Evolutionary conservation across 768 basidiomycete species (phyloP).

Genomic region (Scleroderma citrinum): DNA sequence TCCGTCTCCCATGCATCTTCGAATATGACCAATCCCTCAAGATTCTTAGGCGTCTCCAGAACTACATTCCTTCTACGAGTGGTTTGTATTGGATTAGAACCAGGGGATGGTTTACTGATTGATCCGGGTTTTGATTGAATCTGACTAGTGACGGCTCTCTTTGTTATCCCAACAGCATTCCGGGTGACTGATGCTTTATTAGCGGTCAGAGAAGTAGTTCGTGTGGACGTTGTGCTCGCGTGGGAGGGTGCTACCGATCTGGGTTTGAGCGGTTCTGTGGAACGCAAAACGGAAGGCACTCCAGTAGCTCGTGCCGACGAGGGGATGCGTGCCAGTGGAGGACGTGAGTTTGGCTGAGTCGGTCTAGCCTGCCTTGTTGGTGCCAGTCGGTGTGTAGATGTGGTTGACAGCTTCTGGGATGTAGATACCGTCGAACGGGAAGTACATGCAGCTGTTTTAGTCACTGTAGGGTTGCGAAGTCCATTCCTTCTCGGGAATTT

Average conservation of each 20-base stretch:
- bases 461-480: neutral
- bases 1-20: constrained; percentile 23
- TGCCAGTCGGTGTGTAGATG: constrained; percentile 5
- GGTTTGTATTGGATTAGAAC: constrained; percentile 16
- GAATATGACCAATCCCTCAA: constrained; percentile 26
- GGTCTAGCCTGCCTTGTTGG: neutral
- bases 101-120: constrained; percentile 19
- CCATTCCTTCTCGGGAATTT: neutral
- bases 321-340: constrained; percentile 3
- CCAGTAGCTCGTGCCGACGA: constrained; percentile 16
- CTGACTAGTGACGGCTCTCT: neutral
- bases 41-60: constrained; percentile 26
- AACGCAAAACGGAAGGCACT: constrained; percentile 11
- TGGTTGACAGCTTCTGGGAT: constrained; percentile 8
- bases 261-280: constrained; percentile 12
- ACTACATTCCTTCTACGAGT: constrained; percentile 15
- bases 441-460: neutral
- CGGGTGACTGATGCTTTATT: constrained; percentile 5
- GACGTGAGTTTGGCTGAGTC: constrained; percentile 6
- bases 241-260: constrained; percentile 7
- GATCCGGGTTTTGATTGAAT: constrained; percentile 20
- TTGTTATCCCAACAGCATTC: neutral
- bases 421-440: neutral
- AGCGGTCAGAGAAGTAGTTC: constrained; percentile 5
- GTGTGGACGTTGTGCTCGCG: constrained; percentile 2